Evolutionary conservation across 768 basidiomycete genomes (phyloP).

Genomic region (Hypsizygus marmoreus): DNA sequence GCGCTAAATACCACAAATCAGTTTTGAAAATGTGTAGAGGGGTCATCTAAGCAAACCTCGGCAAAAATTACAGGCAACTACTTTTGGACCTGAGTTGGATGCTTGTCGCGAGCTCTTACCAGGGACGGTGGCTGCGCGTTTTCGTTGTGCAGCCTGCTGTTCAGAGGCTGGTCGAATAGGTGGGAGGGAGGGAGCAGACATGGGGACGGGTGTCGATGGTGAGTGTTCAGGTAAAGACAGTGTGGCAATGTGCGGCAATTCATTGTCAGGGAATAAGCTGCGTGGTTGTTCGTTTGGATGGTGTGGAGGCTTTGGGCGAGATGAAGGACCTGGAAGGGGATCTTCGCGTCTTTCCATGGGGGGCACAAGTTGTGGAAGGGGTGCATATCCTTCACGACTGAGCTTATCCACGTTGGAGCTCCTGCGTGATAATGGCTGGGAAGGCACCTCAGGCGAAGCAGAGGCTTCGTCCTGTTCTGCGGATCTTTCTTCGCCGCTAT

Average conservation of each 20-base stretch:
- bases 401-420: slow-evolving; percentile 50
- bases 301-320: slow-evolving; percentile 35
- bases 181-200: slow-evolving; percentile 66
- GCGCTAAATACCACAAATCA: slow-evolving; percentile 48
- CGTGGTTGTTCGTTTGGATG: slow-evolving; percentile 36
- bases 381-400: slow-evolving; percentile 38
- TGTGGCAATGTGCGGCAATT: slow-evolving; percentile 73
- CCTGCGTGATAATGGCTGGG: slow-evolving; percentile 48
- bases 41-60: slow-evolving; percentile 50
- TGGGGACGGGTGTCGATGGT: slow-evolving; percentile 54
- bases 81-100: slow-evolving; percentile 77
- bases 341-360: slow-evolving; percentile 49
- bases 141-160: slow-evolving; percentile 67
- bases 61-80: slow-evolving; percentile 88
- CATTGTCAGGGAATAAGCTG: slow-evolving; percentile 57
- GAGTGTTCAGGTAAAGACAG: slow-evolving; percentile 61
- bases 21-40: slow-evolving; percentile 3
- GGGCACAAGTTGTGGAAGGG: slow-evolving; percentile 41
- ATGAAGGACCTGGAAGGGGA: slow-evolving; percentile 38
- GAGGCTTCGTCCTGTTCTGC: slow-evolving; percentile 52
- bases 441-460: slow-evolving; percentile 59
- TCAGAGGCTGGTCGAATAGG: slow-evolving; percentile 69
- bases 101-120: slow-evolving; percentile 59
- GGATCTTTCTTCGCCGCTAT: slow-evolving; percentile 62
- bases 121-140: slow-evolving; percentile 69